Conservation (phyloP, 768 basidiomycete species). For the Macrolepiota fuliginosa region DNA sequence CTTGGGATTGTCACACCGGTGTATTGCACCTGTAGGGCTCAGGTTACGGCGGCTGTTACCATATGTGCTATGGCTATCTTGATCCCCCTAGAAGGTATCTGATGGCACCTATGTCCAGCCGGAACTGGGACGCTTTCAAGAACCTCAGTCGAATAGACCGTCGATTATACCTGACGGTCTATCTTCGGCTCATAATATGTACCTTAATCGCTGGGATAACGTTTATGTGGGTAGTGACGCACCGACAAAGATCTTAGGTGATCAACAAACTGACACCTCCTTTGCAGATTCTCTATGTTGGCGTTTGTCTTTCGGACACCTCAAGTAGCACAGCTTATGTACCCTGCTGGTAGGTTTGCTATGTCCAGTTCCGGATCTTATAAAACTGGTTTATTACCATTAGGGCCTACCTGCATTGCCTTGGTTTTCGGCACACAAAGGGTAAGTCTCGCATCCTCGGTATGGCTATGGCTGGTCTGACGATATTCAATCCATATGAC, state of each 20-base stretch:
- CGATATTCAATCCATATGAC: neutral
- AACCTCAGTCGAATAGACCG: conserved; percentile 2
- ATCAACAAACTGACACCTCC: neutral
- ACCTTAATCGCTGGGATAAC: neutral
- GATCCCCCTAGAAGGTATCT: conserved; percentile 6
- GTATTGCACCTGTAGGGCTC: neutral
- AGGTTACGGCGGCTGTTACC: neutral
- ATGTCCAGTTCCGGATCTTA: neutral
- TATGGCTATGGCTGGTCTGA: no score
- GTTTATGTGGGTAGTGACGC: neutral
- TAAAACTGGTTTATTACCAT: neutral
- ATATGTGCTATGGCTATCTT: neutral
- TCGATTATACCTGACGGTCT: conserved; percentile 1
- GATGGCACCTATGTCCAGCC: neutral
- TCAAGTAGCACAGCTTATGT: neutral
- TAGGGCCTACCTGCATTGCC: neutral
- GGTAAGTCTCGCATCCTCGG: neutral
- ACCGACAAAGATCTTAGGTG: neutral
- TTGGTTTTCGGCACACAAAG: conserved; percentile 12
- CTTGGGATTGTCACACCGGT: neutral
- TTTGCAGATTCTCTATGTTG: neutral
- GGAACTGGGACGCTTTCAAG: conserved; percentile 6
- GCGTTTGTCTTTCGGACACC: neutral
- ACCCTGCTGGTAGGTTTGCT: neutral
- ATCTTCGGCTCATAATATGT: neutral